Conservation (phyloP, 129 eudicot genomes). For the Arctium lappa region DNA sequence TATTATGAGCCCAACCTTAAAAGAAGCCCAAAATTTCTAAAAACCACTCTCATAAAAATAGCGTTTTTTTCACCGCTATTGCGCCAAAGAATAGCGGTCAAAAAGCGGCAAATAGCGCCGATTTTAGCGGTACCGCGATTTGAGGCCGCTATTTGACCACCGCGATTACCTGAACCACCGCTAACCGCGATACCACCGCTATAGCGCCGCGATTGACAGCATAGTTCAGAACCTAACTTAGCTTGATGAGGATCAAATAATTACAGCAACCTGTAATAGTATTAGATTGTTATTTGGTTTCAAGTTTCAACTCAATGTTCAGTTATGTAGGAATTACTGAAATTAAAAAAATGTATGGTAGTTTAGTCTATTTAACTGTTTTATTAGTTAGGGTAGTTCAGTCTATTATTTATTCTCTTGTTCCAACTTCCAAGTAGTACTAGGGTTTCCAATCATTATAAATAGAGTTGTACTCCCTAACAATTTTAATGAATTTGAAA, state of each 20-base stretch:
- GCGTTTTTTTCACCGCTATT: no score
- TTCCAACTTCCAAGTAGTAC: conserved; percentile 6
- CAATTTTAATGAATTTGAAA: background rate
- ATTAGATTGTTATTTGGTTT: background rate
- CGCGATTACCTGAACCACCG: no score
- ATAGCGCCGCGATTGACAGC: no score
- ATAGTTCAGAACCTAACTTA: conserved; percentile 1
- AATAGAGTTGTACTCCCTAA: background rate
- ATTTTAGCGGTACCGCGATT: no score
- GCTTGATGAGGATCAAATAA: background rate
- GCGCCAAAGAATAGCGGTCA: no score
- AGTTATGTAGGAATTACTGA: background rate
- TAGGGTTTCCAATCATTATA: background rate
- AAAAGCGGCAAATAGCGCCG: no score
- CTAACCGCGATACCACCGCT: no score
- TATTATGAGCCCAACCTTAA: no score
- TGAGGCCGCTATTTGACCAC: no score
- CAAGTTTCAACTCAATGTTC: background rate
- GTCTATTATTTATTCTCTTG: background rate
- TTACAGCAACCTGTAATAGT: background rate
- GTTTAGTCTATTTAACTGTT: background rate
- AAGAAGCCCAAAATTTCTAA: no score
- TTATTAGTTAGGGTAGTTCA: background rate
- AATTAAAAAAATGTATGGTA: background rate
- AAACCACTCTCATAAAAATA: no score